Percentiles rank a stretch among this genome's conserved stretches.
These are phyloP conservation scores for Eimeria necatrix DNA, from an alignment of 169 alveolate genomes.

Conservation along the genomic window DNA sequence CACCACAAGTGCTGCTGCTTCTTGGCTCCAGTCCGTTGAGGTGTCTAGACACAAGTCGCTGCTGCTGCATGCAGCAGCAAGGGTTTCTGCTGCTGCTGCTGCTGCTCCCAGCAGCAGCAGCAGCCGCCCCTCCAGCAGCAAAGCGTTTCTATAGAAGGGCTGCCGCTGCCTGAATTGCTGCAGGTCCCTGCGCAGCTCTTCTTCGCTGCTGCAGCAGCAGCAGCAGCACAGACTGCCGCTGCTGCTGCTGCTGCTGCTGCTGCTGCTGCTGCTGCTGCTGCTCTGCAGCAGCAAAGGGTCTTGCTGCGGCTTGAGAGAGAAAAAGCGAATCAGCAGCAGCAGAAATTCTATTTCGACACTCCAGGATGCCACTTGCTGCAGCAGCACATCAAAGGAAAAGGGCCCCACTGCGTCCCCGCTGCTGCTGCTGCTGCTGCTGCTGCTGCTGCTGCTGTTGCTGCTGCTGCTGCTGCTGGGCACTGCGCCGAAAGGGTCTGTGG, in stretches of 20 bases:
- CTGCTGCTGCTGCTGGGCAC: background rate
- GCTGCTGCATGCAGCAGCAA: slow-evolving; percentile 26
- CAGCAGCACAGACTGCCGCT: background rate
- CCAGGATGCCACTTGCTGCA: slow-evolving; percentile 10
- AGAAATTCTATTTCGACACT: background rate
- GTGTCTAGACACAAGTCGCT: slow-evolving; percentile 23
- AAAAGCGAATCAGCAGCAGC: slow-evolving; percentile 29
- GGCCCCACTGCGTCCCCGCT: background rate
- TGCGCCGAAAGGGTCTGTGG: background rate
- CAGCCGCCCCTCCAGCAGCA: slow-evolving; percentile 31
- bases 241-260: background rate
- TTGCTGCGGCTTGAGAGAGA: background rate
- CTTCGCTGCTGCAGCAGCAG: background rate
- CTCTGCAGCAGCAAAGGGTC: background rate
- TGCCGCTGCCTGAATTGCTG: background rate
- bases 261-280: background rate
- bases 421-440: background rate
- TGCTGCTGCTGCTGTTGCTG: too few relatives aligned
- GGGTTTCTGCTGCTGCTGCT: slow-evolving; percentile 24
- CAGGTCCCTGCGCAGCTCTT: background rate
- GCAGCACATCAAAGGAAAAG: background rate
- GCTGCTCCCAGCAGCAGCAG: background rate
- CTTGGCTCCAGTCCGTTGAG: background rate
- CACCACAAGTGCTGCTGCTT: slow-evolving; percentile 25
- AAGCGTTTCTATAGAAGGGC: background rate